Evolutionary conservation across 495 filamentous ascomycete species (phyloP).

Genomic region (Friedmanniomyces simplex): DNA sequence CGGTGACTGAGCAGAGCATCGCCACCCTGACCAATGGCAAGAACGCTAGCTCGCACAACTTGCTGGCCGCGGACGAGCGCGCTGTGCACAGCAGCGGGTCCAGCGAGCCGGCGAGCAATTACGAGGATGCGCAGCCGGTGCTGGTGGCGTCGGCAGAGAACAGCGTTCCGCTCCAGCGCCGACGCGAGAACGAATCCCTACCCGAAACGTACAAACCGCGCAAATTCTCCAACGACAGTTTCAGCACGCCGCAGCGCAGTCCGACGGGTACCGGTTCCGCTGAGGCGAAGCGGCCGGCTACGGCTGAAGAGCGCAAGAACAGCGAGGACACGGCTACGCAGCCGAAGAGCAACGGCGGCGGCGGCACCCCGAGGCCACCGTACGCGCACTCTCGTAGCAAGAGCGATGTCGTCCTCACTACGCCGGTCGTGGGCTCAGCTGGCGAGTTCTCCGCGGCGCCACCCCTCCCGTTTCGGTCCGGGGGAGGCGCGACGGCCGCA

Average conservation of each 20-base stretch:
- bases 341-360: too few species aligned
- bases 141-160: background rate
- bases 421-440: slow-evolving; percentile 8
- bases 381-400: slow-evolving; percentile 11
- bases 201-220: slow-evolving; percentile 9
- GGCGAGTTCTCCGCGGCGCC: background rate
- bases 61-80: slow-evolving; percentile 6
- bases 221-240: background rate
- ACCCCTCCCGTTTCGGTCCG: background rate
- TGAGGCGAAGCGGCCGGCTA: slow-evolving; percentile 2
- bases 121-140: slow-evolving; percentile 7
- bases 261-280: background rate
- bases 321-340: background rate
- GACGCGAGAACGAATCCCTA: slow-evolving; percentile 1
- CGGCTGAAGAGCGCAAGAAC: background rate
- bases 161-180: background rate
- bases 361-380: background rate
- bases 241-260: background rate
- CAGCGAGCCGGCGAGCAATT: slow-evolving; percentile 9
- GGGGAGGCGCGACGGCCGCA: too few species aligned
- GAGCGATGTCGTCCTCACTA: slow-evolving; percentile 8
- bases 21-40: background rate
- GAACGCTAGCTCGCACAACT: background rate
- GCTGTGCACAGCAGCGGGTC: slow-evolving; percentile 9
- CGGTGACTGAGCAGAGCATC: too few species aligned